phyloP scores from a whole-genome alignment of 768 basidiomycete genomes.

The Pleurotus tuoliensis region DNA sequence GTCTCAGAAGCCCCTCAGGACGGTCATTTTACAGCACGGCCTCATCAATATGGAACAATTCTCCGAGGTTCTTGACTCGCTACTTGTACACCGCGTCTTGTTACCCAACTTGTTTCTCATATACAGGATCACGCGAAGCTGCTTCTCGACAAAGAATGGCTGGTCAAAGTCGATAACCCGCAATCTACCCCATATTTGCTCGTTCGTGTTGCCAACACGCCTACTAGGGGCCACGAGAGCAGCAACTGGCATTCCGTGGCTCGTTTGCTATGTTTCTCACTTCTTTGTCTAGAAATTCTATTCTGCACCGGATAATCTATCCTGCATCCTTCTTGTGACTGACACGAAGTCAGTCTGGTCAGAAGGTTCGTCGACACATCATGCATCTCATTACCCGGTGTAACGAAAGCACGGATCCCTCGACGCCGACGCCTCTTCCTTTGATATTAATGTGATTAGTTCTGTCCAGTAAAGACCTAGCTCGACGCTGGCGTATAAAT shows the following conservation, averaged over 20 bases:
- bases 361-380: slow-evolving; percentile 48
- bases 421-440: slow-evolving; percentile 6
- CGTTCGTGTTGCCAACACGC: slow-evolving; percentile 43
- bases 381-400: slow-evolving; percentile 2
- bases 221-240: too few relatives aligned
- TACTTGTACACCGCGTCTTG: slow-evolving; percentile 3
- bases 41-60: slow-evolving; percentile 43
- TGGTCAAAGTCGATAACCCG: slow-evolving; percentile 58
- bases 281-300: slow-evolving; percentile 54
- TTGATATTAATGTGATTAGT: slow-evolving; percentile 28
- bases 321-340: slow-evolving; percentile 61
- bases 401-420: slow-evolving; percentile 8
- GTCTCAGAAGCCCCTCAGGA: too few relatives aligned
- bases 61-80: slow-evolving; percentile 33
- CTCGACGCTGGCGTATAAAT: slow-evolving; percentile 65
- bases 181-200: slow-evolving; percentile 68
- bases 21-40: neutral
- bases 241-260: too few relatives aligned
- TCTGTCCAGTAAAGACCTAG: slow-evolving; percentile 52
- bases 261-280: too few relatives aligned
- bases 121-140: slow-evolving; percentile 52
- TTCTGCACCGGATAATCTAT: slow-evolving; percentile 49
- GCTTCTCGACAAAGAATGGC: slow-evolving; percentile 69
- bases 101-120: slow-evolving; percentile 10
- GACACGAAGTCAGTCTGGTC: slow-evolving; percentile 74